A percentile compares a stretch with the other conserved stretches of the same genome.
These are phyloP conservation scores for Collybia sp. DNA, from an alignment of 768 basidiomycete species.

Conservation along the genomic window DNA sequence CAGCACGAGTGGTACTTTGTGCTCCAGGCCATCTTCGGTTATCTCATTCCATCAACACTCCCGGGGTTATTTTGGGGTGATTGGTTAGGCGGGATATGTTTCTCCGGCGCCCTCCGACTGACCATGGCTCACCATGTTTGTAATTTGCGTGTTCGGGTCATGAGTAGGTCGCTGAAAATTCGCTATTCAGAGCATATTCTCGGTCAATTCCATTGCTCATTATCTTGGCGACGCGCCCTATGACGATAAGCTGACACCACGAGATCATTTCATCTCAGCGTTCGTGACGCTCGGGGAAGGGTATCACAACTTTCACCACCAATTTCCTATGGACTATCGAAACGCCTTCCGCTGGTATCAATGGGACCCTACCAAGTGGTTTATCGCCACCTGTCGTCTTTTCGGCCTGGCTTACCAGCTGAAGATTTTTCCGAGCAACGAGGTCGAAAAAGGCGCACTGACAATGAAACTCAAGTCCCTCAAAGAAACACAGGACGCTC, in stretches of 20 bases:
- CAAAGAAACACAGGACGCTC: slow-evolving; percentile 53
- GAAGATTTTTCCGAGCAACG: slow-evolving; percentile 82
- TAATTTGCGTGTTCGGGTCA: slow-evolving; percentile 13
- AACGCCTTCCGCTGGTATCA: slow-evolving; percentile 81
- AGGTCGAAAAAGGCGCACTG: slow-evolving; percentile 76
- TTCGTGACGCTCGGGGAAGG: slow-evolving; percentile 84
- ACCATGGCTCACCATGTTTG: slow-evolving; percentile 78
- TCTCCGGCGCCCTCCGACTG: slow-evolving; percentile 66
- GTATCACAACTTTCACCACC: slow-evolving; percentile 89
- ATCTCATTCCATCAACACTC: slow-evolving; percentile 60
- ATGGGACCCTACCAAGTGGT: slow-evolving; percentile 95
- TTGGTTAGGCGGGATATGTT: slow-evolving; percentile 74
- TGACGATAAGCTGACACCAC: slow-evolving; percentile 73
- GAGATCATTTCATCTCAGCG: slow-evolving; percentile 78
- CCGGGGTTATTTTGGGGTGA: slow-evolving; percentile 73
- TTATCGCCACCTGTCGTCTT: slow-evolving; percentile 61
- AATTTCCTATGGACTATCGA: slow-evolving; percentile 85
- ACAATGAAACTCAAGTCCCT: slow-evolving; percentile 82
- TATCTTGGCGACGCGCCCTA: slow-evolving; percentile 79
- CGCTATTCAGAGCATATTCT: slow-evolving; percentile 66
- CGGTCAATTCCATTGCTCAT: slow-evolving; percentile 86
- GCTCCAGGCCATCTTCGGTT: slow-evolving; percentile 61
- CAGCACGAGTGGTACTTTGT: slow-evolving; percentile 72
- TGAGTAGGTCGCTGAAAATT: background rate
- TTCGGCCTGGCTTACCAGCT: slow-evolving; percentile 78